Conservation (phyloP, 129 eudicot genomes). For the Cynara cardunculus region DNA sequence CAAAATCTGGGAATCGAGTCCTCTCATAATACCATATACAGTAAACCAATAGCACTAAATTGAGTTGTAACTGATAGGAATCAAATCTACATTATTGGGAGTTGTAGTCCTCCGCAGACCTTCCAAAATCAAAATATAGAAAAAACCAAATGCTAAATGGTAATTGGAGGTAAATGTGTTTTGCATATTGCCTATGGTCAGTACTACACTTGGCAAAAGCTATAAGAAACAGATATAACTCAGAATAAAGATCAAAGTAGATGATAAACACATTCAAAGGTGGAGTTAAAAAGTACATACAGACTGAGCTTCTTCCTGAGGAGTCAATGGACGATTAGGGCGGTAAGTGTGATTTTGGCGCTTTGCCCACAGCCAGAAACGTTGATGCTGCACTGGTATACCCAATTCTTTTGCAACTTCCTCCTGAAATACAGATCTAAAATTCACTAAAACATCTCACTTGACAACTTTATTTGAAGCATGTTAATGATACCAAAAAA, state of each 20-base stretch:
- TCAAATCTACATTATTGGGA: background rate
- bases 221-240: background rate
- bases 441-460: background rate
- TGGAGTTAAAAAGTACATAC: slow-evolving; percentile 22
- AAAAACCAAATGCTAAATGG: background rate
- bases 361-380: slow-evolving; percentile 76
- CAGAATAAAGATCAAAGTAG: background rate
- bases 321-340: slow-evolving; percentile 65
- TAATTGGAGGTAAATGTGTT: no score
- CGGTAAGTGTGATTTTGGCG: slow-evolving; percentile 71
- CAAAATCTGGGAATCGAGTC: background rate
- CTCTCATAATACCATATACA: background rate
- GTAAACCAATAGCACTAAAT: background rate
- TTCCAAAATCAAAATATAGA: background rate
- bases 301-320: slow-evolving; percentile 53
- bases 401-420: slow-evolving; percentile 72
- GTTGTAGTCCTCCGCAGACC: background rate
- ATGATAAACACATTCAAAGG: background rate
- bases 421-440: slow-evolving; percentile 36
- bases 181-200: background rate
- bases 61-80: background rate
- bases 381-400: slow-evolving; percentile 58
- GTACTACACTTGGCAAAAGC: background rate
- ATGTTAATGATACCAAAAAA: background rate
- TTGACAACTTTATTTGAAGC: background rate